Base-by-base conservation (phyloP, 2,329 filamentous ascomycete genomes). In the Calonectria ilicicola region DNA sequence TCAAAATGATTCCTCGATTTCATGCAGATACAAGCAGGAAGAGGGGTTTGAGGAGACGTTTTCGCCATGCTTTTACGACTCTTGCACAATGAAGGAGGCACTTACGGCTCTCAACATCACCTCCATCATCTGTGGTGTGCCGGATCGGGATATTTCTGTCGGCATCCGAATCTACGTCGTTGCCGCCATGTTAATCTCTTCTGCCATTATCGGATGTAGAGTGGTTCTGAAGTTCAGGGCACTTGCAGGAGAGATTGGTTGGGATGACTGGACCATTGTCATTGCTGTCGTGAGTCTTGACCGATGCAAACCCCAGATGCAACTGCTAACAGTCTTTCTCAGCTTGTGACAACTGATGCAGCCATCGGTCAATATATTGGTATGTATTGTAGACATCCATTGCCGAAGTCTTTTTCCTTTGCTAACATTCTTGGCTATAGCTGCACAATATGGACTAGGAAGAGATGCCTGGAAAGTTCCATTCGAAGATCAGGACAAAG, bases 191-290 rank as follows among this genome's bases (percentile, higher is more conserved):
- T 10, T 58, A 15, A 15, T 58, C 5, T 58, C 53, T 3, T 58
- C 53, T 2, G 53, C 53, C 32, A 40, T 58, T 10, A 58, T 58
- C 8, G 53, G 53, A 2, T 1, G 2, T 2, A 58, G 53, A 26
- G 29, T 58, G 8, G 14, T 58, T 17, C n/a, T 58, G n/a, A 58
- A 58, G 32, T 12, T 38, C 32, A 58, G 26, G 29, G 6, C 32
- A 8, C 53, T 58, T 17, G 53, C 53, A 15, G 53, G 53, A 2
- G 53, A 58, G 5, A 40, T 58, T 19, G 53, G 53, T 17, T 58
- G 53, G 53, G 53, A 58, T 38, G 53, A 58, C 29, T 58, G 53
- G 53, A 58, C 53, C 53, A 58, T 58, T 58, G 53, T 26, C 6
- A 10, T 26, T 38, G 53, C 53, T 10, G 53, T 58, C 5, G 53